Evolutionary conservation across 305 asterid genomes (phyloP).

Genomic region (Coffea humblotiana): DNA sequence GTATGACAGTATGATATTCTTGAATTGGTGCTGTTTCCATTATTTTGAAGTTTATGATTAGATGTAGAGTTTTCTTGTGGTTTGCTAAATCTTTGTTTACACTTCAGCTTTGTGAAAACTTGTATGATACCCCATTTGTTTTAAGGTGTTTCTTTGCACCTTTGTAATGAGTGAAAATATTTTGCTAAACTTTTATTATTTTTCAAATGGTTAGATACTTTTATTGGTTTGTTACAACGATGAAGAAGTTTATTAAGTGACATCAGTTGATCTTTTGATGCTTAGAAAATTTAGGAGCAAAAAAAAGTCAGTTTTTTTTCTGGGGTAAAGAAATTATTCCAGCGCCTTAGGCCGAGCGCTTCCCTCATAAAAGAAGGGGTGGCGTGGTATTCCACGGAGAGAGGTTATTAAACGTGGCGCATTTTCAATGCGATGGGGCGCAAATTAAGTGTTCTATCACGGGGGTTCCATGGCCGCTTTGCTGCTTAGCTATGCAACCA

Average conservation of each 20-base stretch:
- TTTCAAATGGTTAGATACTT: not conserved
- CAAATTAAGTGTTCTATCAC: conserved; percentile 25
- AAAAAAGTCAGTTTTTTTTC: not conserved
- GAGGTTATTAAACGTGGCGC: conserved; percentile 67
- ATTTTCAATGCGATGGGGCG: conserved; percentile 62
- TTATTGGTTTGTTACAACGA: not conserved
- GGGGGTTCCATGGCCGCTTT: conserved; percentile 52
- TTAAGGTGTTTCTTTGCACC: not conserved
- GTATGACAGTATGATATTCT: not conserved
- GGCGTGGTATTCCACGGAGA: conserved; percentile 77
- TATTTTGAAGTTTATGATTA: not conserved
- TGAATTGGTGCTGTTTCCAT: too few relatives aligned
- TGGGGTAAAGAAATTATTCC: not conserved
- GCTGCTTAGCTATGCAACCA: conserved; percentile 49
- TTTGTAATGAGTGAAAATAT: not conserved
- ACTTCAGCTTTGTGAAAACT: not conserved
- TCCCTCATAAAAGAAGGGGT: conserved; percentile 29
- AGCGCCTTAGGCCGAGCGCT: conserved; percentile 9
- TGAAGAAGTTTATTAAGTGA: not conserved
- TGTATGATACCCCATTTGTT: not conserved
- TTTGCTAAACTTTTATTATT: not conserved
- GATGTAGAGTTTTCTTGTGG: not conserved
- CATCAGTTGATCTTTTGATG: not conserved
- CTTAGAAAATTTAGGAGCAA: not conserved
- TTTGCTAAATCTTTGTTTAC: not conserved